These are phyloP conservation scores for Hemisphaericaspora lyxosophila DNA, from an alignment of 1,139 yeast species.

Conservation along the genomic window DNA sequence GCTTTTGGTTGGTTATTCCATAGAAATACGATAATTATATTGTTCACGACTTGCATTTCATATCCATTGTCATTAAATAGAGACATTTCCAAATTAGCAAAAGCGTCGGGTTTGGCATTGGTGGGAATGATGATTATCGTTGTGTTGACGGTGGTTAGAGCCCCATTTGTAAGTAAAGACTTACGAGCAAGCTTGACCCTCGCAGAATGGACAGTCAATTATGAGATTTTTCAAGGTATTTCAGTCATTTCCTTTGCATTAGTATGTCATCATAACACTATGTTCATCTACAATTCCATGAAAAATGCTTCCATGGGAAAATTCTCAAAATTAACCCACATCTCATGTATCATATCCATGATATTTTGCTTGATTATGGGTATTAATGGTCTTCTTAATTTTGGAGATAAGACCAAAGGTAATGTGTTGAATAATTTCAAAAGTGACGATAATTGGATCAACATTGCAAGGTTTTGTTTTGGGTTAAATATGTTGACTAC, in stretches of 20 bases:
- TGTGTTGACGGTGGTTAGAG: conserved; percentile 67
- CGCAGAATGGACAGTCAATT: conserved; percentile 56
- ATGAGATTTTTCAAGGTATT: conserved; percentile 79
- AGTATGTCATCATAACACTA: conserved; percentile 93
- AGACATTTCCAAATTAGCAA: conserved; percentile 83
- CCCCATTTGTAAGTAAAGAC: conserved; percentile 56
- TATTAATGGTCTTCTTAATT: conserved; percentile 71
- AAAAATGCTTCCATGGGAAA: conserved; percentile 71
- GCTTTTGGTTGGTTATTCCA: conserved; percentile 53
- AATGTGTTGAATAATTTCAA: conserved; percentile 86
- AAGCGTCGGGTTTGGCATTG: conserved; percentile 84
- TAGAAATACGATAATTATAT: conserved; percentile 65
- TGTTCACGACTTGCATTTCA: conserved; percentile 72
- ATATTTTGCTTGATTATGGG: conserved; percentile 80
- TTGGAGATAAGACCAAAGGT: conserved; percentile 79
- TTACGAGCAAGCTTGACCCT: conserved; percentile 48
- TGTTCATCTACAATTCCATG: conserved; percentile 83
- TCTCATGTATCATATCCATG: conserved; percentile 81
- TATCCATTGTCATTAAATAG: conserved; percentile 79
- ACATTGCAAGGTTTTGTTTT: conserved; percentile 85
- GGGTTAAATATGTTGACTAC: conserved; percentile 95
- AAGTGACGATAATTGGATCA: conserved; percentile 67
- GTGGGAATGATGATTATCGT: conserved; percentile 83
- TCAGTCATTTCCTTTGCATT: conserved; percentile 90
- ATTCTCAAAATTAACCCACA: conserved; percentile 76